phyloP scores from a whole-genome alignment of 257 asterid species.

The Datura wrightii region DNA sequence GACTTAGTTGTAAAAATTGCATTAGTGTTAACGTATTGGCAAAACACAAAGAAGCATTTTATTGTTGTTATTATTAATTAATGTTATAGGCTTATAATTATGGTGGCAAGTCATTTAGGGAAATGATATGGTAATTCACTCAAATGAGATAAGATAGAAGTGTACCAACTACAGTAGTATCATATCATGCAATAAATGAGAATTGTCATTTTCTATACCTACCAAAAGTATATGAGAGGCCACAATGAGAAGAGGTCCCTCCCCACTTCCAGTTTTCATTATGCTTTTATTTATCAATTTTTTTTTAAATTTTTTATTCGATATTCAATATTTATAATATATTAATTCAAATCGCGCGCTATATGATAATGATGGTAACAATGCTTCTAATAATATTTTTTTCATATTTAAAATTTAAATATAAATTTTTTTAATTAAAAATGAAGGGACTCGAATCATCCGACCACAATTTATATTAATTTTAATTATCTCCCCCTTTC shows the following conservation, averaged over 20 bases:
- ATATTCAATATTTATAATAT: no score
- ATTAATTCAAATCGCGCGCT: no score
- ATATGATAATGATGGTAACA: no score
- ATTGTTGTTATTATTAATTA: background rate
- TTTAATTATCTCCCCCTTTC: background rate
- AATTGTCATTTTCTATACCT: conserved; percentile 30
- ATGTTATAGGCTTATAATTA: background rate
- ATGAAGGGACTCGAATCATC: no score
- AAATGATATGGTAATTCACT: background rate
- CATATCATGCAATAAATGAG: background rate
- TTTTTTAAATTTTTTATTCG: no score
- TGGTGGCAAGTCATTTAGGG: background rate
- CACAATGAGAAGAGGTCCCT: conserved; percentile 34
- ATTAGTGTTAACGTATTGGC: background rate
- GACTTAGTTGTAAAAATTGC: background rate
- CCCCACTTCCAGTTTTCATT: conserved; percentile 6
- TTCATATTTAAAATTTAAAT: no score
- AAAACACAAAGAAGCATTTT: background rate
- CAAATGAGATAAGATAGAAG: background rate
- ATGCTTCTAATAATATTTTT: no score
- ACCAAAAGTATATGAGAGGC: conserved; percentile 41
- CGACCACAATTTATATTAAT: no score
- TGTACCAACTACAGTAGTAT: background rate
- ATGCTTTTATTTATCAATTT: conserved; percentile 41
- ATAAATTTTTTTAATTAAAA: no score